Evolutionary conservation across 2,329 filamentous ascomycete species (phyloP), one percentile per base, ranked within the genome.

Genomic region (Ceratocystis cacaofunesta): DNA sequence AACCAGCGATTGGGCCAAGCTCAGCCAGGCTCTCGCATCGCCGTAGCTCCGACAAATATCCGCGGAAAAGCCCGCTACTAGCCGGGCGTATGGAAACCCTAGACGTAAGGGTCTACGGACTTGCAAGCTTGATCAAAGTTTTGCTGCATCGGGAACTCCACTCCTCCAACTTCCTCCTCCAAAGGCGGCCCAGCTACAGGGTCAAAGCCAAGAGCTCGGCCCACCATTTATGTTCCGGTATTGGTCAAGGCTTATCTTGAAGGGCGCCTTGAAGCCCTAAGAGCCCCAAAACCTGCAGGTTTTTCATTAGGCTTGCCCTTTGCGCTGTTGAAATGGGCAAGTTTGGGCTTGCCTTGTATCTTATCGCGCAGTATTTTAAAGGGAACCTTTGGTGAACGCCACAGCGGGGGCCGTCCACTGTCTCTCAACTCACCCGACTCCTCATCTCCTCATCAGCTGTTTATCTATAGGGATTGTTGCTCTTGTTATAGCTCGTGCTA

Each of bases 211-310:
- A n/a, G 22, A 50, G 52, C 52, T 58, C 28, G 28, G 25, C 25
- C 46, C 52, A 19, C 3, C 52, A 5, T 58, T 36, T 25, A 58
- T 30, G 1, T 32, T 7, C 28, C 52, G 52, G 28, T 32, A 25
- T 58, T 58, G 52, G 52, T 36, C 52, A 25, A 58, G 25, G 52
- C 52, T 58, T 32, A 36, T 58, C 52, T 58, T 30, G 52, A 58
- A 19, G 25, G 32, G 32, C 25, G 52, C 52, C 52, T 25, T 32
- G 52, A n/a, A 58, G 32, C 8, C 32, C 8, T 36, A 36, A 36
- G 32, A 36, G 32, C 32, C 32, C 32, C 32, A 36, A 25, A 7
- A 17, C 19, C n/a, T 58, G 52, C 52, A 58, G 28, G 52, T 58
- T 58, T 58, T 58, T 58, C 52, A 58, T 8, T 17, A 10, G 25